phyloP scores from a whole-genome alignment of 441 rosid species.

The Gossypium davidsonii region DNA sequence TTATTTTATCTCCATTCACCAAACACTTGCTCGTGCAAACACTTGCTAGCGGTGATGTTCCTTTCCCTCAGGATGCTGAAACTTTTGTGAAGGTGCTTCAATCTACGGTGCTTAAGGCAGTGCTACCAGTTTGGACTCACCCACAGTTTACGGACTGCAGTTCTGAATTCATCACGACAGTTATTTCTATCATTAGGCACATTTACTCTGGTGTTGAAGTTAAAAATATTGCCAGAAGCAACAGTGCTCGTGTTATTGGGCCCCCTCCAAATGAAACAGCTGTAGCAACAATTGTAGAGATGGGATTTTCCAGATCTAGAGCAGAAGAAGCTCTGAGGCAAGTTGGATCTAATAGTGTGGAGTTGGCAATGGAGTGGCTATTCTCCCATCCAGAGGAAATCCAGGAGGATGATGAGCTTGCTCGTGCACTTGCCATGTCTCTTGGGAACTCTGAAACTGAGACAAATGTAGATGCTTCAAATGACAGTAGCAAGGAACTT shows the following conservation, averaged over 20 bases:
- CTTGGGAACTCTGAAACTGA: constrained; percentile 86
- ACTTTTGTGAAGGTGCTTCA: constrained; percentile 88
- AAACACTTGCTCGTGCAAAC: constrained; percentile 86
- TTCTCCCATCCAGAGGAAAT: constrained; percentile 89
- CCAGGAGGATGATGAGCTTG: constrained; percentile 97
- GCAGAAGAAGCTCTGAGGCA: constrained; percentile 98
- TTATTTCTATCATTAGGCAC: constrained; percentile 82
- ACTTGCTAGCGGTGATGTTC: constrained; percentile 51
- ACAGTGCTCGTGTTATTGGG: constrained; percentile 58
- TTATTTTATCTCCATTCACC: constrained; percentile 80
- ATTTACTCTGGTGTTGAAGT: constrained; percentile 93
- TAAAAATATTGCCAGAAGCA: constrained; percentile 53
- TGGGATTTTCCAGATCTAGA: constrained; percentile 94
- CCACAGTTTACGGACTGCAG: constrained; percentile 83
- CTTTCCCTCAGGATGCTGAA: constrained; percentile 86
- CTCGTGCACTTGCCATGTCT: constrained; percentile 98
- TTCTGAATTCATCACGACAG: constrained; percentile 63
- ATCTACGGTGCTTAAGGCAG: constrained; percentile 87
- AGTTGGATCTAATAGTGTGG: constrained; percentile 91
- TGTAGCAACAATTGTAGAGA: constrained; percentile 88
- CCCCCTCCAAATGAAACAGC: constrained; percentile 91
- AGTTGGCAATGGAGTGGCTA: constrained; percentile 98
- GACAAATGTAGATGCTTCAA: constrained; percentile 51
- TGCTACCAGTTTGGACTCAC: constrained; percentile 90
- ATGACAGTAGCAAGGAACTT: constrained; percentile 39